Evolutionary conservation across 2,329 filamentous ascomycete species (phyloP), one percentile per base, ranked within the genome.

Genomic region (Fusarium dimerum): DNA sequence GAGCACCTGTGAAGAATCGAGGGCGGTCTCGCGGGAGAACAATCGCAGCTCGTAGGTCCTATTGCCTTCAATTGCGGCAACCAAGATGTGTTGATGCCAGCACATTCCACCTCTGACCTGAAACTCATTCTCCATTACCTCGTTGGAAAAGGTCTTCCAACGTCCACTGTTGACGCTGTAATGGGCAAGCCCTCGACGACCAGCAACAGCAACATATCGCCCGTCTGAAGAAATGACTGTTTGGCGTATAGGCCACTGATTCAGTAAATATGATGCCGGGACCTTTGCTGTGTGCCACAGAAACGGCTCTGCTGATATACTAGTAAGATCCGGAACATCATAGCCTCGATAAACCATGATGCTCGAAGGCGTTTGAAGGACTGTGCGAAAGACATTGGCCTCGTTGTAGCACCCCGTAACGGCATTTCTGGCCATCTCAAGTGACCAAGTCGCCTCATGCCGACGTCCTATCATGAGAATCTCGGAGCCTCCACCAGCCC

Each of bases 71-170:
- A 97, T 87, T 5, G 93, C 92, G 39, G 92, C 92, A 50, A 97
- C 90, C 16, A 99, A 79, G 32, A 97, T 89, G 72, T 99, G 93
- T 61, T 96, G 92, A 68, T 96, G 92, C 94, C 94, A 99, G 69
- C 93, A 97, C 92, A 99, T 96, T 7, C 94, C 94, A 45, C 94
- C 94, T 57, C 92, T 82, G 13, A 99, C 90, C 20, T 91, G 85
- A 68, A 99, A 99, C 57, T 92, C 90, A 63, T 92, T 92, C 71
- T 97, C 94, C 66, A 87, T 82, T 30, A 82, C 84, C 26, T 86
- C 82, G 63, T 92, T 91, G 45, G 88, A 82, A 69, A 99, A 99
- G 0, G 89, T 95, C 69, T 96, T 97, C 94, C 94, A 99, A 52
- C 94, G 83, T 29, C 93, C 90, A 67, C 93, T 97, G 61, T 89